A percentile compares a stretch with the other conserved stretches of the same genome.
phyloP scores from a whole-genome alignment of 1,284 basidiomycete genomes.

The Melampsora abietis-canadensis region DNA sequence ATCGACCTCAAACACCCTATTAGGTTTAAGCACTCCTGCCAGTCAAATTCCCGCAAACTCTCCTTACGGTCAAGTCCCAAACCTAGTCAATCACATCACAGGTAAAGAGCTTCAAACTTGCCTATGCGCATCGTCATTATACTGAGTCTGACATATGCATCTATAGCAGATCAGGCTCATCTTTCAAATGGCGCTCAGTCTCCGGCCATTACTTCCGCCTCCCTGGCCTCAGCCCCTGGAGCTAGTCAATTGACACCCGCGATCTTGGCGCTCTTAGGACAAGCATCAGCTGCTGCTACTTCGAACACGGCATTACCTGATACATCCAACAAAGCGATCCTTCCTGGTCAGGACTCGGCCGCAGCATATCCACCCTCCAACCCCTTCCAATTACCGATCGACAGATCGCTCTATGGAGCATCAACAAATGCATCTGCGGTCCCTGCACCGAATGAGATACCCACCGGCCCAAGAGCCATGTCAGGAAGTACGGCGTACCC shows the following conservation, averaged over 20 bases:
- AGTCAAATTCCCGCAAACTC: neutral
- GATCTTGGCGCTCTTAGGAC: neutral
- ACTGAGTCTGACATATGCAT: too few species aligned
- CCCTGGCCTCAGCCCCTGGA: neutral
- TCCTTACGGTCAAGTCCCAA: neutral
- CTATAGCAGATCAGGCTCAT: too few species aligned
- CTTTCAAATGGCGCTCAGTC: too few species aligned
- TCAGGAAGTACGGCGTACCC: neutral
- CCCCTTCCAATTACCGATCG: too few species aligned
- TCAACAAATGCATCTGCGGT: neutral
- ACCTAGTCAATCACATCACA: too few species aligned
- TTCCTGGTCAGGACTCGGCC: neutral
- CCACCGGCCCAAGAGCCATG: constrained; percentile 34
- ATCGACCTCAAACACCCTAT: neutral
- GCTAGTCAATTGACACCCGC: too few species aligned
- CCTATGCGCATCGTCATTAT: too few species aligned
- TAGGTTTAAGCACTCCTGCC: neutral
- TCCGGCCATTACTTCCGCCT: neutral
- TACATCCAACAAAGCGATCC: too few species aligned
- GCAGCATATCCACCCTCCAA: neutral
- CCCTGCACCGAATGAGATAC: neutral
- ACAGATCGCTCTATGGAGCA: too few species aligned
- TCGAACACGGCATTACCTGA: neutral
- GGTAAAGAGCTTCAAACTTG: too few species aligned
- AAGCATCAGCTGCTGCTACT: neutral